Evolutionary conservation across 495 filamentous ascomycete genomes (phyloP).

Genomic region (Neurospora sublineolata): DNA sequence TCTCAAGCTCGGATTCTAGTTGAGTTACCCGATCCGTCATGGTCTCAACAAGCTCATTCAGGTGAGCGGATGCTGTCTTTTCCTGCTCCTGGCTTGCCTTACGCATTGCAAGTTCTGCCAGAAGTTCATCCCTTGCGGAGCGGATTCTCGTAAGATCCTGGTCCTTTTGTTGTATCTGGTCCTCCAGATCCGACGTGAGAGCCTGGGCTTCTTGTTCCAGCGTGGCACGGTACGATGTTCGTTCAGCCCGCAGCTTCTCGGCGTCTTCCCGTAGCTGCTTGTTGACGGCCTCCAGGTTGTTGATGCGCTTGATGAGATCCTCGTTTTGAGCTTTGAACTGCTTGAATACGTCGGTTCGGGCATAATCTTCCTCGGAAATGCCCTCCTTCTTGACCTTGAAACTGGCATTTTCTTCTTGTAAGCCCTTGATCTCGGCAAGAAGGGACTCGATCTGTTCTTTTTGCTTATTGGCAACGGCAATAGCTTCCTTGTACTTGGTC

Average conservation of each 20-base stretch:
- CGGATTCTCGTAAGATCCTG: conserved; percentile 77
- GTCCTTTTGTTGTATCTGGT: conserved; percentile 68
- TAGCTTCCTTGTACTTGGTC: conserved; percentile 54
- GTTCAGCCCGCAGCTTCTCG: conserved; percentile 70
- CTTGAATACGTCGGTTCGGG: conserved; percentile 85
- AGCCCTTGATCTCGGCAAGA: conserved; percentile 64
- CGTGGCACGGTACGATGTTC: conserved; percentile 66
- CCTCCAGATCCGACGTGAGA: conserved; percentile 61
- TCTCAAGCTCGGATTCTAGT: conserved; percentile 69
- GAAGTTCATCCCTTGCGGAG: conserved; percentile 66
- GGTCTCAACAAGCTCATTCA: conserved; percentile 67
- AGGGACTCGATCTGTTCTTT: conserved; percentile 76
- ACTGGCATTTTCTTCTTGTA: conserved; percentile 69
- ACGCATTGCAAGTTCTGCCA: conserved; percentile 69
- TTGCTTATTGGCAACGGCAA: conserved; percentile 63
- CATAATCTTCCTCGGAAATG: conserved; percentile 85
- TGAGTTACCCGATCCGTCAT: conserved; percentile 63
- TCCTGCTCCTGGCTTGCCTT: conserved; percentile 71
- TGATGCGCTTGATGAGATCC: conserved; percentile 81
- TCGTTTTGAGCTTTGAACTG: conserved; percentile 79
- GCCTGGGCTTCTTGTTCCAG: conserved; percentile 67
- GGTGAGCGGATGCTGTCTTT: conserved; percentile 49
- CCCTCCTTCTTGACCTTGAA: conserved; percentile 44
- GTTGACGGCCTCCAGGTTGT: conserved; percentile 82
- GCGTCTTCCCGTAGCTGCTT: conserved; percentile 74